Evolutionary conservation across 192 early-diverging fungal species (phyloP).

Genomic region (Dispira simplex): DNA sequence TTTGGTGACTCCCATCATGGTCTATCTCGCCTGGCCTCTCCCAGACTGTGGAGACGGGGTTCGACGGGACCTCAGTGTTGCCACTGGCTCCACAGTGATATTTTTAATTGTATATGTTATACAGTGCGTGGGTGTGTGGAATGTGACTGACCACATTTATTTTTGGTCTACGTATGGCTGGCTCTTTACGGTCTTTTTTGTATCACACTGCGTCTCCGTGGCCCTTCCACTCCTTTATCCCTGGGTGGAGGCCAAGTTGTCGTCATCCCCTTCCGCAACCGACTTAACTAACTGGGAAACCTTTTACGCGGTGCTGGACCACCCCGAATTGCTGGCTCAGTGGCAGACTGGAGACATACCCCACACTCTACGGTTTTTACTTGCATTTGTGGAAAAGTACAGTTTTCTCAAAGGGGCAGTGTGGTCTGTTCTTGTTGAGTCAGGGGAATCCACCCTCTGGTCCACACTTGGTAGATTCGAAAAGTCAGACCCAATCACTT

Average conservation of each 20-base stretch:
- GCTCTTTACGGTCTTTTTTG: slow-evolving; percentile 26
- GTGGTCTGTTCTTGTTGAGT: not conserved
- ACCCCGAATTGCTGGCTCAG: slow-evolving; percentile 27
- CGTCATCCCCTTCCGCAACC: slow-evolving; percentile 23
- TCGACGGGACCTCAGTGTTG: slow-evolving; percentile 28
- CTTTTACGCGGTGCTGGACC: slow-evolving; percentile 29
- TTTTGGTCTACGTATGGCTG: slow-evolving; percentile 32
- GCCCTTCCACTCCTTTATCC: slow-evolving; percentile 29
- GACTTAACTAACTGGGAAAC: slow-evolving; percentile 22
- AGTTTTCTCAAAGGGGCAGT: slow-evolving; percentile 31
- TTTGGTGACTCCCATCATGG: slow-evolving; percentile 24
- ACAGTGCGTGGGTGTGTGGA: slow-evolving; percentile 26
- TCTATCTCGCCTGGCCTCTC: slow-evolving; percentile 30
- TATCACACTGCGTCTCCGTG: slow-evolving; percentile 30
- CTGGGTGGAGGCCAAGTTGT: slow-evolving; percentile 17
- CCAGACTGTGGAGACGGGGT: slow-evolving; percentile 25
- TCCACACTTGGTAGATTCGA: no score
- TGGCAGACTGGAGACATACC: slow-evolving; percentile 27
- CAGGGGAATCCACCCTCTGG: no score
- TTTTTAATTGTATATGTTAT: slow-evolving; percentile 30
- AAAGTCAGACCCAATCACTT: no score
- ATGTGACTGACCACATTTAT: slow-evolving; percentile 15
- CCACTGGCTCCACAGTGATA: slow-evolving; percentile 27
- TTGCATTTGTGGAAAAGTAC: slow-evolving; percentile 33
- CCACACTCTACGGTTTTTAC: slow-evolving; percentile 30